Conservation (phyloP, 1,139 yeast species). For the Yamadazyma sp. region DNA sequence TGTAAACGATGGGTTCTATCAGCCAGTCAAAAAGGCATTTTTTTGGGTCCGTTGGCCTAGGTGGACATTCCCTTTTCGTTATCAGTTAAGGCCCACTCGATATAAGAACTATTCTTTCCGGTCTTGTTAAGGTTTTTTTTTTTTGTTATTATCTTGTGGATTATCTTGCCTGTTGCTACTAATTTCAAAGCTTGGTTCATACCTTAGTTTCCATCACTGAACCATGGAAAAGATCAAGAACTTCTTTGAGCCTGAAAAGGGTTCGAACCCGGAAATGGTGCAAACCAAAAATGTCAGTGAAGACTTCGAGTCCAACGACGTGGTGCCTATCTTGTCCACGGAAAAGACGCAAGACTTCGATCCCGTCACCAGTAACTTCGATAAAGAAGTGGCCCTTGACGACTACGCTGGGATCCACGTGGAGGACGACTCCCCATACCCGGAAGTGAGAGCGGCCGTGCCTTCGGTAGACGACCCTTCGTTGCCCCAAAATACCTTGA, state of each 20-base stretch:
- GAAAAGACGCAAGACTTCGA: conserved; percentile 37
- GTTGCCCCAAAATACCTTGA: conserved; percentile 58
- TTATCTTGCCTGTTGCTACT: neutral
- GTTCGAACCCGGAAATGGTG: conserved; percentile 7
- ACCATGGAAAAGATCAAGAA: conserved; percentile 22
- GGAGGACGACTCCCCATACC: conserved; percentile 52
- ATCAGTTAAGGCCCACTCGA: neutral
- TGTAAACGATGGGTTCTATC: too few relatives aligned
- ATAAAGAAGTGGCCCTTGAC: conserved; percentile 29
- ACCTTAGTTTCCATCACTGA: neutral
- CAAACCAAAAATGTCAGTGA: conserved; percentile 7
- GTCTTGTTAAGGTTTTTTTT: too few relatives aligned
- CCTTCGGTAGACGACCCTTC: conserved; percentile 58
- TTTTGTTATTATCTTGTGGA: neutral
- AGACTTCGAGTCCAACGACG: conserved; percentile 22
- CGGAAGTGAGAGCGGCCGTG: conserved; percentile 71
- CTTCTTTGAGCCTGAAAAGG: conserved; percentile 13
- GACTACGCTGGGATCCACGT: conserved; percentile 44
- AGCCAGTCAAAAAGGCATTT: too few relatives aligned
- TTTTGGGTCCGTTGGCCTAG: too few relatives aligned
- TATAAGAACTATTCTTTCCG: too few relatives aligned
- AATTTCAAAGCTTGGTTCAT: too few relatives aligned
- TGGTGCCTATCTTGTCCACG: conserved; percentile 23
- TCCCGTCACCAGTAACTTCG: conserved; percentile 32
- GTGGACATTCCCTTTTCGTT: too few relatives aligned